These are phyloP conservation scores for Penicillium antarcticum DNA, from an alignment of 495 filamentous ascomycete species.

Conservation along the genomic window DNA sequence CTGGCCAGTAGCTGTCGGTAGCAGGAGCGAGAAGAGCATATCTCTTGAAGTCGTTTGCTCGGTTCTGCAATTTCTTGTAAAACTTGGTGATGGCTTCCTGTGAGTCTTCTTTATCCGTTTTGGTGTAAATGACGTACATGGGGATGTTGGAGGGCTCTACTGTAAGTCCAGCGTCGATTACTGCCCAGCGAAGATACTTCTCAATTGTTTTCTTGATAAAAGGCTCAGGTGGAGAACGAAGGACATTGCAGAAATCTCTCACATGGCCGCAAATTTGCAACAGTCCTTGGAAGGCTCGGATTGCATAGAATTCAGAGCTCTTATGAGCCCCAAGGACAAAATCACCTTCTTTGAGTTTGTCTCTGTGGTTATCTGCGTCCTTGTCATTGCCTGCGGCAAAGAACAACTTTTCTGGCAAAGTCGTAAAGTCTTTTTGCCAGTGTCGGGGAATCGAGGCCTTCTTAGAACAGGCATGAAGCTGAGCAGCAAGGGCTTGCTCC, in stretches of 20 bases:
- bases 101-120: slow-evolving; percentile 25
- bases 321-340: slow-evolving; percentile 46
- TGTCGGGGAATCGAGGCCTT: slow-evolving; percentile 53
- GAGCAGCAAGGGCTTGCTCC: slow-evolving; percentile 52
- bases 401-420: slow-evolving; percentile 58
- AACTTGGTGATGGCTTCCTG: slow-evolving; percentile 27
- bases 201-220: slow-evolving; percentile 32
- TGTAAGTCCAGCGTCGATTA: slow-evolving; percentile 32
- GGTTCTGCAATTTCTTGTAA: slow-evolving; percentile 25
- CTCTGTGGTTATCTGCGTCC: neutral
- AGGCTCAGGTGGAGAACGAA: slow-evolving; percentile 21
- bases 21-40: neutral
- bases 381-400: slow-evolving; percentile 10
- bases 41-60: slow-evolving; percentile 10
- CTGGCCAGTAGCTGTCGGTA: slow-evolving; percentile 9
- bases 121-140: slow-evolving; percentile 32
- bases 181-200: slow-evolving; percentile 43
- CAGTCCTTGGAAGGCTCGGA: slow-evolving; percentile 34
- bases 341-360: slow-evolving; percentile 22
- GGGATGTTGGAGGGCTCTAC: slow-evolving; percentile 17
- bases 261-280: slow-evolving; percentile 39
- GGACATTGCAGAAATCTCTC: slow-evolving; percentile 30
- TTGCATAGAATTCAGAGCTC: slow-evolving; percentile 35
- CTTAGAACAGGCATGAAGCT: slow-evolving; percentile 55
- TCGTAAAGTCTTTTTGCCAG: slow-evolving; percentile 61